Conservation (phyloP, 495 filamentous ascomycete genomes). For the Aspergillus saccharolyticus region DNA sequence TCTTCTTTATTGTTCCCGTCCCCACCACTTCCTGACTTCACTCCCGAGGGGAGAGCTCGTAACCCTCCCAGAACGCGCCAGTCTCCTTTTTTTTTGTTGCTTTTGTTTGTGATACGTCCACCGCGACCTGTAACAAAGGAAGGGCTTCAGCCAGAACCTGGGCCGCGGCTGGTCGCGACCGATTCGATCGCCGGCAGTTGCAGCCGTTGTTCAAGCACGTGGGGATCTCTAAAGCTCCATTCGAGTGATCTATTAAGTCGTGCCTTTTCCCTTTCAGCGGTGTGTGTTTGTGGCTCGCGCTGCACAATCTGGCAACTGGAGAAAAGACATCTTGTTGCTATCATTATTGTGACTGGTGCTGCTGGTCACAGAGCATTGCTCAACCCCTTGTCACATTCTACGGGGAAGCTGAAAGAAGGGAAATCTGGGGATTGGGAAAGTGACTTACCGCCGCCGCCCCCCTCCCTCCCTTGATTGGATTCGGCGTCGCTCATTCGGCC, state of each 20-base stretch:
- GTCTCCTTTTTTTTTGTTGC: background rate
- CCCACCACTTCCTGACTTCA: background rate
- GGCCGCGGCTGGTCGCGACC: background rate
- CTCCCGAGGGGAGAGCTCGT: background rate
- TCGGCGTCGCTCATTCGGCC: background rate
- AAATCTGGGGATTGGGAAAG: background rate
- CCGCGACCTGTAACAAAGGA: background rate
- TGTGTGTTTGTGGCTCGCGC: background rate
- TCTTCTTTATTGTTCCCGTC: background rate
- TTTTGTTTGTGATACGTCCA: background rate
- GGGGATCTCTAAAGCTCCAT: background rate
- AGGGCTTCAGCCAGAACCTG: background rate
- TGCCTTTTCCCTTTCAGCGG: background rate
- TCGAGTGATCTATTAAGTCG: background rate
- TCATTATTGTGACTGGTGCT: background rate
- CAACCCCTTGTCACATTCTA: background rate
- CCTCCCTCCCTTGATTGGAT: background rate
- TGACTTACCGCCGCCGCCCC: background rate
- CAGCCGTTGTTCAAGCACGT: slow-evolving; percentile 2
- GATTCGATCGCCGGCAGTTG: background rate
- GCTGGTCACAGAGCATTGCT: background rate
- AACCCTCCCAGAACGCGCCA: background rate
- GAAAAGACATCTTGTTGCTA: background rate
- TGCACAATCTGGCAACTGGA: background rate
- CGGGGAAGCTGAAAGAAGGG: background rate